Conservation (phyloP, 192 early-diverging fungal genomes). For the Kickxella alabastrina region DNA sequence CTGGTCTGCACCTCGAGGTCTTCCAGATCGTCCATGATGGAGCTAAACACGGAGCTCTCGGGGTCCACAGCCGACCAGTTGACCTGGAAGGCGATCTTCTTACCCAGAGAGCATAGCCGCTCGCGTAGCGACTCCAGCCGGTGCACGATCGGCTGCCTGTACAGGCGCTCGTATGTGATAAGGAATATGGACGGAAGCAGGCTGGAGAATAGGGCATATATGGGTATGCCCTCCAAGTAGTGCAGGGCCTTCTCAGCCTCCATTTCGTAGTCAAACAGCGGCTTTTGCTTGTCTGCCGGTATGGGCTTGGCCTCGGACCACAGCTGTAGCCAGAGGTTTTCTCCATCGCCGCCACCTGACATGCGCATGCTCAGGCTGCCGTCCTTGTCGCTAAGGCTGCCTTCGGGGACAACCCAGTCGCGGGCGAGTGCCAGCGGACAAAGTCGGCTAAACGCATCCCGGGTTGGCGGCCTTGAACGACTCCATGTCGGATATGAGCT, state of each 20-base stretch:
- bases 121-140: slow-evolving; percentile 21
- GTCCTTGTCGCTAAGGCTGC: slow-evolving; percentile 25
- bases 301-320: slow-evolving; percentile 64
- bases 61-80: slow-evolving; percentile 31
- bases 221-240: slow-evolving; percentile 60
- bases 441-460: slow-evolving; percentile 74
- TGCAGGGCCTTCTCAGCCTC: slow-evolving; percentile 77
- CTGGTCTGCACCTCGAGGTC: slow-evolving; percentile 41
- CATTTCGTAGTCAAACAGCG: slow-evolving; percentile 70
- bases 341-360: slow-evolving; percentile 53
- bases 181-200: slow-evolving; percentile 71
- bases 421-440: slow-evolving; percentile 94
- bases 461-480: slow-evolving; percentile 96
- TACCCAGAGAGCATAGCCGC: slow-evolving; percentile 16
- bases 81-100: slow-evolving; percentile 16
- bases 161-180: slow-evolving; percentile 71
- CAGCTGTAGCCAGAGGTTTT: slow-evolving; percentile 84
- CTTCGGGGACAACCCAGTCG: slow-evolving; percentile 75
- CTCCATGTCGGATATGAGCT: slow-evolving; percentile 73
- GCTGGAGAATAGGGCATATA: slow-evolving; percentile 57
- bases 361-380: slow-evolving; percentile 72
- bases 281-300: slow-evolving; percentile 67
- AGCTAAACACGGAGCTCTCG: slow-evolving; percentile 37
- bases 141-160: slow-evolving; percentile 39
- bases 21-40: slow-evolving; percentile 42